phyloP scores from a whole-genome alignment of 768 basidiomycete genomes.

The Rhizopogon vulgaris region DNA sequence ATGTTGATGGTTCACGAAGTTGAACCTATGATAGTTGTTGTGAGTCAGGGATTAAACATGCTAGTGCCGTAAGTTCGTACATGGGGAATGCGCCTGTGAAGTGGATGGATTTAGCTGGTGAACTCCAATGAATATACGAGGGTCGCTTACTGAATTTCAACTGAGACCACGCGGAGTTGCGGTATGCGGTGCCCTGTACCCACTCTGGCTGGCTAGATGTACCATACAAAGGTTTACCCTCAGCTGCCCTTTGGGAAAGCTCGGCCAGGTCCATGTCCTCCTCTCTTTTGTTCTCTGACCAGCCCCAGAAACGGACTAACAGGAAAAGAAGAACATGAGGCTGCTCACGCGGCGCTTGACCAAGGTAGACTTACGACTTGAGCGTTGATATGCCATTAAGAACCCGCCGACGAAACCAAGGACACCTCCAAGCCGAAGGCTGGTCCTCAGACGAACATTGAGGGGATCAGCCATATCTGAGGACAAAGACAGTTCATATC shows the following conservation, averaged over 20 bases:
- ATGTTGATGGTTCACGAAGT: constrained; percentile 85
- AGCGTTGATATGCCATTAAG: constrained; percentile 87
- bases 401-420: constrained; percentile 90
- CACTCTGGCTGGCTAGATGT: constrained; percentile 75
- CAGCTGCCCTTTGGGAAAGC: constrained; percentile 62
- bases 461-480: constrained; percentile 43
- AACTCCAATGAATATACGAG: constrained; percentile 1
- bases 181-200: constrained; percentile 80
- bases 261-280: constrained; percentile 73
- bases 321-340: constrained; percentile 4
- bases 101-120: constrained; percentile 9
- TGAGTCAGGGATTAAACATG: constrained; percentile 5
- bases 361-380: constrained; percentile 57
- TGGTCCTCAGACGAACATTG: constrained; percentile 31
- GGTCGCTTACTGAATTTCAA: constrained; percentile 74
- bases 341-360: not conserved
- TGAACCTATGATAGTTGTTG: constrained; percentile 59
- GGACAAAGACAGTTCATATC: constrained; percentile 6
- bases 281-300: constrained; percentile 85
- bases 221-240: constrained; percentile 85
- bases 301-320: constrained; percentile 91
- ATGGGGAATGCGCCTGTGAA: constrained; percentile 65
- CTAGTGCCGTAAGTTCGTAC: constrained; percentile 34
- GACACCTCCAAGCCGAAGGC: constrained; percentile 54
- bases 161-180: constrained; percentile 91